Base-by-base conservation (phyloP, 306 rosid species). In the Trichosanthes cucumerina region DNA sequence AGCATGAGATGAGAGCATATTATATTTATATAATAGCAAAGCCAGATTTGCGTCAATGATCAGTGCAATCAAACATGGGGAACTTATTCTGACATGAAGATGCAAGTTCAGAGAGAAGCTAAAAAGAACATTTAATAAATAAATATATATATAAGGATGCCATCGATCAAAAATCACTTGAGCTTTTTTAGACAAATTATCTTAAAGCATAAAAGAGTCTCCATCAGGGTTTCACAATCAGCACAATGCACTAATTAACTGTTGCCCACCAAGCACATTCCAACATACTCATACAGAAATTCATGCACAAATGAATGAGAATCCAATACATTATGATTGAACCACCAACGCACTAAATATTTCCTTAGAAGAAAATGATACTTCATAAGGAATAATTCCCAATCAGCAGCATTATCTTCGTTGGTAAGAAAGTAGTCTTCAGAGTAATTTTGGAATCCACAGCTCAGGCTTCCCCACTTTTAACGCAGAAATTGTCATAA, bases 201-300 rank as follows among this genome's bases (percentile, higher is more conserved):
- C 64, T 39, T 64, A 54, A 83, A 50, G 84, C 78, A 79, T 77
- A 79, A 79, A 82, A 83, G 85, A 79, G 92, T 89, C 92, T 80
- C 86, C 63, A 80, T 90, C 91, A 87, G 83, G 89, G 88, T 85
- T 88, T 85, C 80, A 78, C 80, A 78, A 87, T 82, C 91, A 80
- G 88, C 89, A 91, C 81, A 84, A 83, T 73, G 88, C 87, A 84
- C 86, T 82, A 79, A 86, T 86, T 82, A 89, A 95, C 77, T 85
- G 90, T 76, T 84, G 88, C 93, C 93, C 97, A 89, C 92, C 81
- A 87, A 87, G 86, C 88, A 79, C 86, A 85, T 84, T 82, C 79
- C 88, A 85, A 83, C 88, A 70, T 80, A 83, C 80, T 80, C 77
- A 86, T 41, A 71, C 84, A 87, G 78, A 81, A 86, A 75, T 43